Conservation (phyloP, 805 yeast genomes). For the Maudiozyma barnettii region DNA sequence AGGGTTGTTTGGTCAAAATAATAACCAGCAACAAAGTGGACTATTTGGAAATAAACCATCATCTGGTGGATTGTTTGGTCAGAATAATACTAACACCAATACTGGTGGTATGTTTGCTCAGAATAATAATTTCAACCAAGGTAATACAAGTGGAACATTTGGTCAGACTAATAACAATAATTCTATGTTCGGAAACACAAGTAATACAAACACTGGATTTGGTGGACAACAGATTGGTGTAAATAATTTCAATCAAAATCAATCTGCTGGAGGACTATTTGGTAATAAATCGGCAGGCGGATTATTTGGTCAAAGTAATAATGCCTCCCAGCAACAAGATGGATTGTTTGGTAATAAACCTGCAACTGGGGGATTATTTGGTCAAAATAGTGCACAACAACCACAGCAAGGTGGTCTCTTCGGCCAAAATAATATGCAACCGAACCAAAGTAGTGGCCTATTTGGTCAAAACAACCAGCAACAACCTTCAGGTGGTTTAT, state of each 20-base stretch:
- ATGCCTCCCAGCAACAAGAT: background rate
- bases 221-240: constrained; percentile 4
- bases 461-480: constrained; percentile 1
- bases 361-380: background rate
- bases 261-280: constrained; percentile 13
- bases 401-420: constrained; percentile 13
- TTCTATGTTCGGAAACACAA: constrained; percentile 11
- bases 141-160: constrained; percentile 14
- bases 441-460: constrained; percentile 7
- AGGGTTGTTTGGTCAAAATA: constrained; percentile 5
- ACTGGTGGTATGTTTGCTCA: constrained; percentile 24
- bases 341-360: constrained; percentile 9
- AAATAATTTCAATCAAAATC: constrained; percentile 1
- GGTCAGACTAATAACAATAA: constrained; percentile 10
- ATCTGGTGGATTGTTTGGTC: constrained; percentile 9
- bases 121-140: constrained; percentile 5
- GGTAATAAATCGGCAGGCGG: constrained; percentile 11
- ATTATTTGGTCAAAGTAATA: background rate
- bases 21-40: constrained; percentile 27
- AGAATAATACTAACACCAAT: constrained; percentile 11
- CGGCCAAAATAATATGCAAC: constrained; percentile 8
- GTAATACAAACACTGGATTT: background rate
- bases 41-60: constrained; percentile 31
- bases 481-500: constrained; percentile 13
- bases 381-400: background rate